Evolutionary conservation across 2,329 filamentous ascomycete genomes (phyloP), one percentile per base, ranked within the genome.

Genomic region (Capronia coronata): DNA sequence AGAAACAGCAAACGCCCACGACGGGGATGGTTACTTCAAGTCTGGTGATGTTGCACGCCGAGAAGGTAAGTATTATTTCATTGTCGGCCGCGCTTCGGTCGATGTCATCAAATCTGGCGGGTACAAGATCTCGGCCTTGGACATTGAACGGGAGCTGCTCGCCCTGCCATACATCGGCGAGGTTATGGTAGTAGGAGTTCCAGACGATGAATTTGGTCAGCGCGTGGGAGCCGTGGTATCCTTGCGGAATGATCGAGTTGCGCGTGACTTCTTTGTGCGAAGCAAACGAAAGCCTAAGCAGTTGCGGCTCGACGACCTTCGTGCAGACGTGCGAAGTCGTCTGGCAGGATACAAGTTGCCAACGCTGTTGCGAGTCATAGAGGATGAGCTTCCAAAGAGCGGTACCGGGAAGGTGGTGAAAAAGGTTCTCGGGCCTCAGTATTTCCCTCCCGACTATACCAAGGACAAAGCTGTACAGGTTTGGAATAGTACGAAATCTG

Each of bases 41-140:
- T 71, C 68, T 5, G 68, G 68, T 2, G 69, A 71, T 43, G 60
- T 64, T 30, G 62, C 62, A 3, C 38, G 59, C 6, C 54, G 56
- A 5, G 59, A 63, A 38, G 59, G 56, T 1, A 51, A 54, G 30
- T 19, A 68, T 63, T 75, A 72, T 55, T 75, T 64, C 46, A 75
- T 75, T 44, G 59, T 72, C 14, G 74, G 73, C 11, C 66, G 72
- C 11, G 71, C 69, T 2, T 71, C 67, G 14, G 63, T 73, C 9
- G 72, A 75, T 52, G 74, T 76, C 25, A 72, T 77, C 57, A 76
- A 76, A 52, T 71, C 68, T 6, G 72, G 73, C 3, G 74, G 73
- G 0, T 75, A 75, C 59, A 76, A 75, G 62, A 73, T 75, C 44
- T 72, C 68, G 1, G 72, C 73, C 2, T 61, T 75, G 2, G 74